Evolutionary conservation across 805 yeast species (phyloP), one percentile per base, ranked within the genome.

Genomic region (Pichia membranifaciens): DNA sequence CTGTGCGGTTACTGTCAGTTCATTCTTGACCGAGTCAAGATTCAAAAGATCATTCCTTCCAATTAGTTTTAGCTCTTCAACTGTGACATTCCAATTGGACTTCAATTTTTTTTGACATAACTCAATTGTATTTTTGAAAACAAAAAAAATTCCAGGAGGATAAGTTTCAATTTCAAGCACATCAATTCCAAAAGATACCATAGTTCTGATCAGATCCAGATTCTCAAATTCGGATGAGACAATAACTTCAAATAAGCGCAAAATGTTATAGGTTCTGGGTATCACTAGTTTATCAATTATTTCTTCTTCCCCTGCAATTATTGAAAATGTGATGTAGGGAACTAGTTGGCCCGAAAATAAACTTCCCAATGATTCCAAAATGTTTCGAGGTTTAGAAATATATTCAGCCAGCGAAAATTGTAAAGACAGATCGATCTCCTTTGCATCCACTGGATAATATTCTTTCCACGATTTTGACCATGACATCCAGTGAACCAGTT

Each of bases 111-210:
- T 76, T 63, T 76, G 87, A 57, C 81, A 74, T 43, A 60, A 58
- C 55, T 73, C 70, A 16, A 84, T 64, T 1, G 81, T 75, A 49
- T 81, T 88, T 51, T 77, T 78, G 41, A 90, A 62, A 0, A 95
- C 87, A 4, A 84, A 62, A 29, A 75, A 65, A 1, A 89, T 69
- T 0, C 96, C 96, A 2, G 79, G 64, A 0, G 96, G 96, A 54
- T 74, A 84, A 0, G 88, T 75, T 36, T 84, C 86, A 5, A 88
- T 61, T 41, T 75, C 79, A 4, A 66, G 62, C 17, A 67, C 58
- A 1, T 72, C 68, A 17, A 87, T 73, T 4, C 74, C 75, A 50
- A 75, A 74, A 31, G 78, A 82, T 9, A 75, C 75, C 74, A 87
- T 74, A 57, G 82, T 65, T 49, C 75, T 79, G 1, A 86, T 75